Conservation (phyloP, 345 rosid genomes). For the Acer yangbiense region DNA sequence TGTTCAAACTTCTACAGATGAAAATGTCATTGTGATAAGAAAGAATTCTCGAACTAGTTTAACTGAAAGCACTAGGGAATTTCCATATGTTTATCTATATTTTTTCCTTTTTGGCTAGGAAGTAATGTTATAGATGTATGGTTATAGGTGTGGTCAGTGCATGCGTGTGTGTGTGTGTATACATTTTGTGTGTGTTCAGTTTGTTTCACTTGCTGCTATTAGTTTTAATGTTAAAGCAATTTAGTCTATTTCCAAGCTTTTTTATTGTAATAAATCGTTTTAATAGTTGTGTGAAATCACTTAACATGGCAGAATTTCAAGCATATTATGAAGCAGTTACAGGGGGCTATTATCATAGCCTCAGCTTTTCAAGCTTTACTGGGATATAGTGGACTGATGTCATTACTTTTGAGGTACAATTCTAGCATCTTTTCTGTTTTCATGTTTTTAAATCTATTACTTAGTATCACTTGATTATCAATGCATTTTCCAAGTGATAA, state of each 20-base stretch:
- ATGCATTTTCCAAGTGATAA: not conserved
- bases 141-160: not conserved
- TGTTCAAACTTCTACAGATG: not conserved
- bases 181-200: not conserved
- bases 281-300: slow-evolving; percentile 14
- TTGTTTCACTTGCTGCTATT: not conserved
- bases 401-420: slow-evolving; percentile 60
- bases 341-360: slow-evolving; percentile 86
- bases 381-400: slow-evolving; percentile 93
- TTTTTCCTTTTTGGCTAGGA: not conserved
- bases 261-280: not conserved
- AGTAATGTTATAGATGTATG: not conserved
- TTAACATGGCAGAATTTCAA: slow-evolving; percentile 70
- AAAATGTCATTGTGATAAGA: not conserved
- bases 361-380: slow-evolving; percentile 85
- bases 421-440: slow-evolving; percentile 3
- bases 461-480: not conserved
- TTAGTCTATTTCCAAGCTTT: not conserved
- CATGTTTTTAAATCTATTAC: not conserved
- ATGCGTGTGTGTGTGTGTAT: not conserved
- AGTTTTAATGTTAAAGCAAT: not conserved
- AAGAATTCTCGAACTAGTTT: not conserved
- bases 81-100: not conserved
- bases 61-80: not conserved
- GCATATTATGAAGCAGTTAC: slow-evolving; percentile 94